These are phyloP conservation scores for Moesziomyces parantarcticus DNA, from an alignment of 1,284 basidiomycete species.

Conservation along the genomic window DNA sequence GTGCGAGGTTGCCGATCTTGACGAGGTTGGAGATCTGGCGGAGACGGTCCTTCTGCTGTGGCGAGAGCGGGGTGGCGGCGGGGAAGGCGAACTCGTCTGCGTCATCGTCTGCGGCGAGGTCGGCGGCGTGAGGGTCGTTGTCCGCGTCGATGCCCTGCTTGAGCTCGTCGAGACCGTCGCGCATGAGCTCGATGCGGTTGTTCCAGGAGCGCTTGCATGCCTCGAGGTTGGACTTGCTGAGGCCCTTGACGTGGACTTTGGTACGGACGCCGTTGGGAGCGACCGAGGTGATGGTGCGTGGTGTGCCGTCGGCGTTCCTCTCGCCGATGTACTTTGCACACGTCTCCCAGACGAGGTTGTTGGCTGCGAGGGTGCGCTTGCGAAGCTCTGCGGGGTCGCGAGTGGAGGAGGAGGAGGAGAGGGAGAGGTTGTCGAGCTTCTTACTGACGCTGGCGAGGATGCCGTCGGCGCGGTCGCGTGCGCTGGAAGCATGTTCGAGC, in stretches of 20 bases:
- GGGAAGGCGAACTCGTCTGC: conserved; percentile 41
- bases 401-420: conserved; percentile 7
- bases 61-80: conserved; percentile 26
- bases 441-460: conserved; percentile 17
- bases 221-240: conserved; percentile 54
- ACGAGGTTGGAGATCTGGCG: conserved; percentile 43
- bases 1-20: conserved; percentile 50
- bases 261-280: conserved; percentile 38
- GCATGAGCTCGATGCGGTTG: conserved; percentile 48
- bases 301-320: conserved; percentile 27
- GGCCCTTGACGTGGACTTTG: conserved; percentile 44
- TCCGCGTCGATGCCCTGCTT: conserved; percentile 36
- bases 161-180: conserved; percentile 53
- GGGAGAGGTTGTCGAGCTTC: conserved; percentile 29
- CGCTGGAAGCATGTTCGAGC: conserved; percentile 40
- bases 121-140: conserved; percentile 6
- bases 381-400: conserved; percentile 25
- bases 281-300: conserved; percentile 37
- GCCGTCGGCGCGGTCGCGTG: conserved; percentile 43
- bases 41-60: conserved; percentile 38
- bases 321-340: conserved; percentile 47
- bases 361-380: conserved; percentile 36
- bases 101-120: conserved; percentile 15
- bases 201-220: conserved; percentile 49
- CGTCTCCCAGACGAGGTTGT: conserved; percentile 52